phyloP scores from a whole-genome alignment of 331 rosid species.

The Malus hybrid region DNA sequence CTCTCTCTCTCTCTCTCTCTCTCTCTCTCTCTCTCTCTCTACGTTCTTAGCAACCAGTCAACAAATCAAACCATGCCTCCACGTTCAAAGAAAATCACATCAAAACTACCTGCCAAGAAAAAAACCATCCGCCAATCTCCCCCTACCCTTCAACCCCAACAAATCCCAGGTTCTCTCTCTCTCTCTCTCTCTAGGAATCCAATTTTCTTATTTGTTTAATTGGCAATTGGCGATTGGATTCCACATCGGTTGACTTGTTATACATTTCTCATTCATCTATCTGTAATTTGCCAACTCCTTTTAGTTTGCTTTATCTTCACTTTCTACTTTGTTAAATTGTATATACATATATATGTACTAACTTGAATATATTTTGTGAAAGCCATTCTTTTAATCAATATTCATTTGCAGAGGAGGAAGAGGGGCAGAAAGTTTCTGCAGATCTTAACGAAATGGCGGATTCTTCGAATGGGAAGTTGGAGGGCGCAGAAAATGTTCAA shows the following conservation, averaged over 20 bases:
- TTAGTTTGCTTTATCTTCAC: not conserved
- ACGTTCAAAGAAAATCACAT: slow-evolving; percentile 10
- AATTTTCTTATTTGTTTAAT: not conserved
- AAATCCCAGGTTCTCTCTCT: not conserved
- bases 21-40: not conserved
- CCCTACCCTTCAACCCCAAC: slow-evolving; percentile 6
- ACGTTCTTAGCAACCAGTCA: slow-evolving; percentile 35
- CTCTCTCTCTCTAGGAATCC: not conserved
- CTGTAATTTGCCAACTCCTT: not conserved
- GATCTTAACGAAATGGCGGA: slow-evolving; percentile 34
- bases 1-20: not conserved
- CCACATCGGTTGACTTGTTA: not conserved
- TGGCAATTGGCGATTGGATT: not conserved
- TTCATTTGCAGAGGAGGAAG: slow-evolving; percentile 14
- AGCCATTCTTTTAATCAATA: not conserved
- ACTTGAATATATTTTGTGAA: not conserved
- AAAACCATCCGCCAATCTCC: not conserved
- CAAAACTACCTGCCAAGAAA: not conserved
- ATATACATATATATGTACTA: not conserved
- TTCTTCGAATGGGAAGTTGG: slow-evolving; percentile 26
- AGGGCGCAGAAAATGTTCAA: slow-evolving; percentile 20
- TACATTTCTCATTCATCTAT: not conserved
- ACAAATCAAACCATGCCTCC: slow-evolving; percentile 24
- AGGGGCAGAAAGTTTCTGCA: slow-evolving; percentile 7
- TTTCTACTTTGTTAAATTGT: not conserved